These are phyloP conservation scores for Trichocladium antarcticum DNA, from an alignment of 495 filamentous ascomycete genomes.

Conservation along the genomic window DNA sequence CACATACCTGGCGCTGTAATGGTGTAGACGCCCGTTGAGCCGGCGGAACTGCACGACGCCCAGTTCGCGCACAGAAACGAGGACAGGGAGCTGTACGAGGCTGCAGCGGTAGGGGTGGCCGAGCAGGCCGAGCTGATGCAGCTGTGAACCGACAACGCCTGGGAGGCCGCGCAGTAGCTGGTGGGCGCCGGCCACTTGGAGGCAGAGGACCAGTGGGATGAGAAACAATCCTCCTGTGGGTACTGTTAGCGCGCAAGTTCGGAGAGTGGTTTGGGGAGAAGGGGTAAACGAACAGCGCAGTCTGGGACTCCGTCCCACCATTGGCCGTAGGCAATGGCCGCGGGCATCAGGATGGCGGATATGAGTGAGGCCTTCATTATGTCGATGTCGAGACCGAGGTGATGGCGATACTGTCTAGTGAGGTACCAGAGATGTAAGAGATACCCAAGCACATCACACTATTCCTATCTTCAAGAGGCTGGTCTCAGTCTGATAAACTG, in stretches of 20 bases:
- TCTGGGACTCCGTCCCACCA: conserved; percentile 36
- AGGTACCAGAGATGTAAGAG: not conserved
- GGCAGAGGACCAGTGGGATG: conserved; percentile 28
- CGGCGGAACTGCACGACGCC: conserved; percentile 29
- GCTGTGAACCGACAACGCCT: conserved; percentile 24
- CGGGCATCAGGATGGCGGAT: conserved; percentile 12
- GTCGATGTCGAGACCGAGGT: not conserved
- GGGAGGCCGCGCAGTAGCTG: conserved; percentile 31
- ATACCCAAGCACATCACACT: no score
- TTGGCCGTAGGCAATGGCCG: conserved; percentile 12
- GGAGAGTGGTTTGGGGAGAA: not conserved
- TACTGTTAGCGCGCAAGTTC: not conserved
- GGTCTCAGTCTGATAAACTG: no score
- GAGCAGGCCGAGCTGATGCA: conserved; percentile 33
- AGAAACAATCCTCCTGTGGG: conserved; percentile 33
- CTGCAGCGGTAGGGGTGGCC: conserved; percentile 29
- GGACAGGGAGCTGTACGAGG: conserved; percentile 32
- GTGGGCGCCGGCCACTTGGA: conserved; percentile 35
- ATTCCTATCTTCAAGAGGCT: no score
- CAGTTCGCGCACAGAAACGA: conserved; percentile 32
- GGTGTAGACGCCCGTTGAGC: conserved; percentile 33
- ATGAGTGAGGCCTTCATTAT: conserved; percentile 13
- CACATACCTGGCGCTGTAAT: conserved; percentile 23
- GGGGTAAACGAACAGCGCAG: conserved; percentile 33
- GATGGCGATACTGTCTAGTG: not conserved